phyloP scores from a whole-genome alignment of 345 rosid species.

The Durio zibethinus region DNA sequence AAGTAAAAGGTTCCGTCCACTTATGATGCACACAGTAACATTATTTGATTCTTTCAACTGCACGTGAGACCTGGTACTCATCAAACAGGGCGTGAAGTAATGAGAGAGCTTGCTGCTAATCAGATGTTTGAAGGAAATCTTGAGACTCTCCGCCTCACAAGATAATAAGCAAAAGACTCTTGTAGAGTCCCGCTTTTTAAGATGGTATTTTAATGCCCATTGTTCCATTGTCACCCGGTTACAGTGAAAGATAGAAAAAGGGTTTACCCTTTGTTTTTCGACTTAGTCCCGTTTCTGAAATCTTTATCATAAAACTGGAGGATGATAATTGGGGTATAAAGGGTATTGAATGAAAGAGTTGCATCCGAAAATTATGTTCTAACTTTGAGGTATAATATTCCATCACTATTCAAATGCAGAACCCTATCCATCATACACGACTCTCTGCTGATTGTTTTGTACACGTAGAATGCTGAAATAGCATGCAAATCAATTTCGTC shows the following conservation, averaged over 20 bases:
- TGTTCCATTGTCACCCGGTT: background rate
- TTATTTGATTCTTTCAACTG: slow-evolving; percentile 23
- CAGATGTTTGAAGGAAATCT: background rate
- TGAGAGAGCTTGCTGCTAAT: background rate
- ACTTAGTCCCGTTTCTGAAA: background rate
- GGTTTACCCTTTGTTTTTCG: no score
- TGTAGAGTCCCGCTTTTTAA: background rate
- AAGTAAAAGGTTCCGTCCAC: background rate
- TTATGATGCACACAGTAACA: background rate
- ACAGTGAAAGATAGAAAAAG: background rate
- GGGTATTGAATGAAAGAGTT: no score
- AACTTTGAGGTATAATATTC: no score
- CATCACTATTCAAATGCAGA: no score
- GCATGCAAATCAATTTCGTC: background rate
- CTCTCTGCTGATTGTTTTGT: no score
- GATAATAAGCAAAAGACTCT: background rate
- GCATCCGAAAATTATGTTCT: no score
- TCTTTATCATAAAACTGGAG: background rate
- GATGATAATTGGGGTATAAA: no score
- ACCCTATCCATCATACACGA: no score
- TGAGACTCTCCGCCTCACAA: background rate
- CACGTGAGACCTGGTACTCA: background rate
- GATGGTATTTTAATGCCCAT: background rate
- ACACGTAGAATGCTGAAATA: background rate
- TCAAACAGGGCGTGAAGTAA: background rate